Conservation (phyloP, 2,329 filamentous ascomycete species). For the Massarina eburnea region DNA sequence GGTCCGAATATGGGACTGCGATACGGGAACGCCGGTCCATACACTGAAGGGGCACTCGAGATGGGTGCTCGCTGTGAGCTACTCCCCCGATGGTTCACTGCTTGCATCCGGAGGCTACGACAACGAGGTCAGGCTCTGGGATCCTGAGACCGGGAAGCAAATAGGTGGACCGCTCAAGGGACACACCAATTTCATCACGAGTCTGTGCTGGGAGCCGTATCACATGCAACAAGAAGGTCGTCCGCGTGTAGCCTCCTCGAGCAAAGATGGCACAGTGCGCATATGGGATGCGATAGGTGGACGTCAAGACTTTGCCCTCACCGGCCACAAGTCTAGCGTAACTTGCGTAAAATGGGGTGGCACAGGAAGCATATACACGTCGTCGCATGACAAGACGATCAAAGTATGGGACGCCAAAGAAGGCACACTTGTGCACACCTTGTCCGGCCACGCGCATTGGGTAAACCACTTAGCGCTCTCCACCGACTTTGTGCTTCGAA, state of each 20-base stretch:
- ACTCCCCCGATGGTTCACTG: conserved; percentile 78
- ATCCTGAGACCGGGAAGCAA: conserved; percentile 76
- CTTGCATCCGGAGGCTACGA: conserved; percentile 93
- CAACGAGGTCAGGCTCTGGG: conserved; percentile 87
- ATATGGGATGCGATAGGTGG: conserved; percentile 83
- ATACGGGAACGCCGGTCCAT: conserved; percentile 84
- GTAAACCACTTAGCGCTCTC: conserved; percentile 94
- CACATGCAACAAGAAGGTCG: conserved; percentile 75
- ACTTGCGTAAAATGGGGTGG: conserved; percentile 95
- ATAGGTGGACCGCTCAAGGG: conserved; percentile 75
- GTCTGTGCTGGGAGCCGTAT: conserved; percentile 89
- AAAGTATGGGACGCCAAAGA: conserved; percentile 84
- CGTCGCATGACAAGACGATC: conserved; percentile 86
- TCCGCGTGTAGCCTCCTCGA: conserved; percentile 79
- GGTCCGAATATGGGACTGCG: conserved; percentile 90
- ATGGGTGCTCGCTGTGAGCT: conserved; percentile 87
- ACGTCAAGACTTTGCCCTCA: conserved; percentile 77
- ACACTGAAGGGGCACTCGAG: conserved; percentile 85
- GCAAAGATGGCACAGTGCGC: conserved; percentile 84
- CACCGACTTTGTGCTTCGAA: conserved; percentile 86
- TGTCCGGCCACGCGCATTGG: conserved; percentile 86
- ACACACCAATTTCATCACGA: conserved; percentile 87
- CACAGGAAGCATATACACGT: conserved; percentile 59
- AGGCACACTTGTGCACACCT: conserved; percentile 77
- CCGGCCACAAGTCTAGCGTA: conserved; percentile 85